These are phyloP conservation scores for Eimeria necatrix DNA, from an alignment of 169 alveolate species.

Conservation along the genomic window DNA sequence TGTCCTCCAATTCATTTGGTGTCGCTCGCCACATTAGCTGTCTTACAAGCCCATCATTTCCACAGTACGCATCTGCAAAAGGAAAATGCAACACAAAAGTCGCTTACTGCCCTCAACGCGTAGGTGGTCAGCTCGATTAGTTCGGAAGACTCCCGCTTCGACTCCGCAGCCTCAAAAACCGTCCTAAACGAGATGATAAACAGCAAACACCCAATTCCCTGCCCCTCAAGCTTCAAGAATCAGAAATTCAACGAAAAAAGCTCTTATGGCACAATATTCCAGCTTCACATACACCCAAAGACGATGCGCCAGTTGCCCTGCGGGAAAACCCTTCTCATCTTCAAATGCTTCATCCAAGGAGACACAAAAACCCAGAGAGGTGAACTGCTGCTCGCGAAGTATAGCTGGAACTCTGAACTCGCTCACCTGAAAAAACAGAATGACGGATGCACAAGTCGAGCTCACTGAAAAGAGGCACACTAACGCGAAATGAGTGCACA, in stretches of 20 bases:
- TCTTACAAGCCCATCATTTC: too few relatives aligned
- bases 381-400: conserved; percentile 77
- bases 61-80: too few relatives aligned
- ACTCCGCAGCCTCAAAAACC: conserved; percentile 57
- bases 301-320: conserved; percentile 79
- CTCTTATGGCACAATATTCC: background rate
- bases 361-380: conserved; percentile 77
- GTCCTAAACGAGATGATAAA: background rate
- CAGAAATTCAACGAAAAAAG: background rate
- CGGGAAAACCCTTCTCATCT: conserved; percentile 49
- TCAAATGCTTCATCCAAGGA: conserved; percentile 79
- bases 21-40: too few relatives aligned
- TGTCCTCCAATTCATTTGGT: background rate
- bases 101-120: conserved; percentile 64
- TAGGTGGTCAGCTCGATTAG: conserved; percentile 63
- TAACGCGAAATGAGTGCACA: background rate
- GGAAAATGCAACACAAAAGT: too few relatives aligned
- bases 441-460: background rate
- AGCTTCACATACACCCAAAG: conserved; percentile 75
- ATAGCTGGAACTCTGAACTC: conserved; percentile 73
- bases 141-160: conserved; percentile 40
- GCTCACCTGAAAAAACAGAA: conserved; percentile 55
- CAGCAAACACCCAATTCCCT: background rate
- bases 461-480: background rate
- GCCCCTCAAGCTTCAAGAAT: background rate